Conservation (phyloP, 1,139 yeast genomes). For the Sugiyamaella castrensis region DNA sequence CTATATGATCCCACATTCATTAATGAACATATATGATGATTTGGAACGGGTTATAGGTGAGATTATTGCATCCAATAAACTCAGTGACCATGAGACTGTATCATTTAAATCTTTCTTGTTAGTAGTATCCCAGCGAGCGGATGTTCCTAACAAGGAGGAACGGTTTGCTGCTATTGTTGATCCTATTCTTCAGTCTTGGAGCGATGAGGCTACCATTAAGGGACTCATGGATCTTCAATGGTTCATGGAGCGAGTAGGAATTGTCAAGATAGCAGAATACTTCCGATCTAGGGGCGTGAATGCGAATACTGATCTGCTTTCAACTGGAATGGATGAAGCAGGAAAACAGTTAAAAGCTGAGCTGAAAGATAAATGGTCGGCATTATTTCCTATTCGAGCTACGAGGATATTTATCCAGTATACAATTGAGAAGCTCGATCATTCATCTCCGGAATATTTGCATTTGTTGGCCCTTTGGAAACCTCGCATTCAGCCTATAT, state of each 20-base stretch:
- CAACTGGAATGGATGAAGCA: constrained; percentile 86
- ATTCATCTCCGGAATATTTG: constrained; percentile 70
- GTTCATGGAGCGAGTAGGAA: constrained; percentile 97
- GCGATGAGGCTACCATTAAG: constrained; percentile 83
- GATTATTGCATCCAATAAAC: constrained; percentile 64
- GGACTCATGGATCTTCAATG: constrained; percentile 88
- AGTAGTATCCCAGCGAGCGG: constrained; percentile 86
- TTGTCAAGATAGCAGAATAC: constrained; percentile 88
- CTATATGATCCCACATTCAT: constrained; percentile 86
- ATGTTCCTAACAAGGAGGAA: constrained; percentile 64
- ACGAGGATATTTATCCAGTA: constrained; percentile 93
- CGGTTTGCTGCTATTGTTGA: constrained; percentile 85
- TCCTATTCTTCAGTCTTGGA: constrained; percentile 91
- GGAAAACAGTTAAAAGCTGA: constrained; percentile 74
- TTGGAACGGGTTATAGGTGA: constrained; percentile 76
- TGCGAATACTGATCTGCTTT: constrained; percentile 68
- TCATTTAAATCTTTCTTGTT: constrained; percentile 88
- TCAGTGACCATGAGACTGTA: constrained; percentile 87
- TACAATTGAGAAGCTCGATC: constrained; percentile 85
- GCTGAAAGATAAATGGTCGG: constrained; percentile 88
- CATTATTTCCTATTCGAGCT: constrained; percentile 91
- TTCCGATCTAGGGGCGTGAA: constrained; percentile 79
- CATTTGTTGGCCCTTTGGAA: constrained; percentile 79
- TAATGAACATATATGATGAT: constrained; percentile 76
- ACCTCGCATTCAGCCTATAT: constrained; percentile 86